phyloP scores from a whole-genome alignment of 257 asterid genomes.

The Orobanche coerulescens region DNA sequence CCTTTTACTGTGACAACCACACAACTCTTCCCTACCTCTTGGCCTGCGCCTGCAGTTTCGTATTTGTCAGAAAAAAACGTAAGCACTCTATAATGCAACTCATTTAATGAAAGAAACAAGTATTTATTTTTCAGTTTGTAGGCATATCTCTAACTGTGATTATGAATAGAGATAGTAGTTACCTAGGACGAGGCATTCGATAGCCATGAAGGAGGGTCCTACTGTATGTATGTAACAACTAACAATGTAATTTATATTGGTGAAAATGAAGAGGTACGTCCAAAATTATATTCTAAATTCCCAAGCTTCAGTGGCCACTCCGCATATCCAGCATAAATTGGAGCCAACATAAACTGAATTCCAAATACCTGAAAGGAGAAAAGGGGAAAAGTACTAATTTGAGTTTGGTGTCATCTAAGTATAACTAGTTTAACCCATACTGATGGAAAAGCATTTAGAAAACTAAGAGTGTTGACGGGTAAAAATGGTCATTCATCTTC shows the following conservation, averaged over 20 bases:
- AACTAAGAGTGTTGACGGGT: too few relatives aligned
- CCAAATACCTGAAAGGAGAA: background rate
- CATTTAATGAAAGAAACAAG: conserved; percentile 15
- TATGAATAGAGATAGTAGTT: background rate
- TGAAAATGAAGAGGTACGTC: too few relatives aligned
- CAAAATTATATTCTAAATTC: background rate
- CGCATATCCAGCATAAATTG: background rate
- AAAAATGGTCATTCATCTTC: too few relatives aligned
- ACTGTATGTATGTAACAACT: too few relatives aligned
- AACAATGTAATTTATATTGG: too few relatives aligned
- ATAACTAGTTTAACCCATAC: background rate
- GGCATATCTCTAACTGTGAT: background rate
- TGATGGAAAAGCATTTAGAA: background rate
- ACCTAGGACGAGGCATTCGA: conserved; percentile 47
- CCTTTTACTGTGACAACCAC: conserved; percentile 71
- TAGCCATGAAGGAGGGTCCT: conserved; percentile 26
- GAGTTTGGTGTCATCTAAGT: background rate
- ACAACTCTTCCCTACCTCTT: conserved; percentile 97
- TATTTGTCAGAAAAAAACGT: background rate
- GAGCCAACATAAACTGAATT: background rate
- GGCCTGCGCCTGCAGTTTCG: conserved; percentile 75
- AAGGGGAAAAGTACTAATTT: background rate
- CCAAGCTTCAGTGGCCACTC: background rate
- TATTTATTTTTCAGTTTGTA: background rate
- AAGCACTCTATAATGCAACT: conserved; percentile 6